Base-by-base conservation (phyloP, 371 early-diverging fungal species). In the Haplosporangium sp. region DNA sequence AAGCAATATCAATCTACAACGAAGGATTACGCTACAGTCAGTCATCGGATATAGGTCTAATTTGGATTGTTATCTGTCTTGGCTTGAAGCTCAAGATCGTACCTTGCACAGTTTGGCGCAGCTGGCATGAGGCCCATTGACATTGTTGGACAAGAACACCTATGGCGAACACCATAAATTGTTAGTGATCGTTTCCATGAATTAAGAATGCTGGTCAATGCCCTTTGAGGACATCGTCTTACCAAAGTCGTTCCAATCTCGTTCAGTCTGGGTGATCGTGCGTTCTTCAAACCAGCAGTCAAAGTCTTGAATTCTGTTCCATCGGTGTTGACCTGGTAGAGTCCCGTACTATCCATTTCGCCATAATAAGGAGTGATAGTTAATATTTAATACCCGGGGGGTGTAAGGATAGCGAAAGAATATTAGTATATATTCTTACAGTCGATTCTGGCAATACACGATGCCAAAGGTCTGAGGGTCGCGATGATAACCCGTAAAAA, bases 81-180 rank as follows among this genome's bases (percentile, higher is more conserved):
- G 11, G 46, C 46, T 56, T 38, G 41, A 20, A 55, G 2, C n/a
- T 37, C 37, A 11, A 16, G 11, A 40, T 12, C 7, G 36, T 66
- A 80, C 80, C 67, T 71, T 63, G 57, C 81, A 48, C 23, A 91
- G 63, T 62, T 64, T 81, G 21, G 83, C 75, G 23, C 87, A 85
- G 20, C 85, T 66, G 43, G 80, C 84, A 58, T 91, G 92, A 14
- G 92, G 85, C 8, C 92, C 92, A 10, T 90, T 89, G 29, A 81
- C 61, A 1, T 59, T 37, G 43, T 86, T 86, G 2, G 85, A 82
- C 42, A 91, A 59, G 67, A 85, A 91, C 18, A 86, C 75, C 76
- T 81, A 54, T 29, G 29, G 4, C 29, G 4, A 29, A 29, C 29
- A 29, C 29, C 29, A 1, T 1, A 29, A 29, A 29, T 29, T 29